Base-by-base conservation (phyloP, 345 rosid genomes). In the Lepidium sativum region DNA sequence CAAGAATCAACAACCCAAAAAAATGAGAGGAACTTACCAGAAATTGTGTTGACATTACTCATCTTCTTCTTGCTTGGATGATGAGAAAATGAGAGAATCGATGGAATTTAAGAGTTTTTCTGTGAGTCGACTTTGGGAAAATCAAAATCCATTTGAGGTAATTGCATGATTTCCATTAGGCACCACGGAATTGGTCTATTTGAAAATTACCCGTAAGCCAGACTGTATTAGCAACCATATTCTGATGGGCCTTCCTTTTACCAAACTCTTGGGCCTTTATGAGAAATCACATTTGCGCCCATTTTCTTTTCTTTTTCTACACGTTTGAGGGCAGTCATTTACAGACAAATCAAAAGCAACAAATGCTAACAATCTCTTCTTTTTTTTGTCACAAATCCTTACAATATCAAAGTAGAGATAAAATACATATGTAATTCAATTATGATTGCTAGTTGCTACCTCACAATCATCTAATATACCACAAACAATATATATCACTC, bases 151-250 rank as follows among this genome's bases (percentile, higher is more conserved):
- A 41, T 38, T 27, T 39, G 35, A 27, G 23, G 7, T 1, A 35
- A 49, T 10, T 29, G 67, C 56, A 48, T 37, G 48, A 45, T 21
- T 7, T 14, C 14, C 45, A 63, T 6, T 21, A 63, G 68, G 49
- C 59, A 68, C 50, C 54, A 21, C 12, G 42, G 54, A 60, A 51
- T 69, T 69, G 38, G 68, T 52, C 55, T 43, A 16, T 69, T 69
- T 23, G 35, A 60, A 67, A 31, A 20, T 42, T 25, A 20, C 32
- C 6, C 11, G n/a, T 1, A 31, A 47, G 65, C 43, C 72, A 59
- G 66, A 54, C 73, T 68, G 60, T 25, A 59, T 69, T 69, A 59
- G 13, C 15, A 10, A 47, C 32, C 14, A 35, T 34, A 2, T 51
- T 17, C 0, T 40, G 0, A 27, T 64, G 60, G 69, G 41, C 59